Evolutionary conservation across 2,329 filamentous ascomycete species (phyloP), one percentile per base, ranked within the genome.

Genomic region (Aureobasidium melanogenum): DNA sequence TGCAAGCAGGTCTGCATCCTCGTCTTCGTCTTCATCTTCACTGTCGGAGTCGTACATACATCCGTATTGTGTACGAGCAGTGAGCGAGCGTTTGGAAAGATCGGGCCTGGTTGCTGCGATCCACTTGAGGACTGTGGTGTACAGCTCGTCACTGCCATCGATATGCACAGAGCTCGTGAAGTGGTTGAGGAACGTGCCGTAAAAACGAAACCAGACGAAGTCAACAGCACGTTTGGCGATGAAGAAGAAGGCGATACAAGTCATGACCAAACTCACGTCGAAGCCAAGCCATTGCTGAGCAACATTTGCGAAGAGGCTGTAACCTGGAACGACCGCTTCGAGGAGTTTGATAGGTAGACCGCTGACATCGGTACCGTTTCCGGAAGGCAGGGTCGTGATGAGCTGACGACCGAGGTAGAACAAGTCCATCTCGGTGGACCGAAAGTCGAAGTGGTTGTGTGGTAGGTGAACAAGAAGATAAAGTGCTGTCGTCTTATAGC

Each of bases 321-420:
- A 81, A 17, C 79, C 79, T 9, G 79, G 79, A 38, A 81, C 73
- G n/a, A 81, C 67, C 1, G 76, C 70, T 51, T 81, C 79, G n/a
- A 82, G 71, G 19, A 81, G 70, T 17, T 74, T 76, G 22, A 74
- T 73, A 0, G 78, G 75, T 10, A 81, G 69, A 46, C 76, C 73
- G 9, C 68, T 69, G 60, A 60, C 50, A 17, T 54, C n/a, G 28
- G 54, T 56, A 22, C 19, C 32, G 30, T 64, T 64, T 24, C 36
- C 43, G 15, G 32, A 46, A 17, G 51, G 48, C 24, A 65, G 19
- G 24, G 59, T 38, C 24, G 28, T 55, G 34, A 59, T 26, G 12
- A 62, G 50, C 41, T 46, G 46, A 28, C 48, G 52, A 24, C 54
- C 60, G 17, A 64, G 32, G 5, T 48, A 38, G 59, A 65, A 32